These are phyloP conservation scores for Magnolia changhungtana DNA, from an alignment of 164 flowering plant genomes.

Conservation along the genomic window DNA sequence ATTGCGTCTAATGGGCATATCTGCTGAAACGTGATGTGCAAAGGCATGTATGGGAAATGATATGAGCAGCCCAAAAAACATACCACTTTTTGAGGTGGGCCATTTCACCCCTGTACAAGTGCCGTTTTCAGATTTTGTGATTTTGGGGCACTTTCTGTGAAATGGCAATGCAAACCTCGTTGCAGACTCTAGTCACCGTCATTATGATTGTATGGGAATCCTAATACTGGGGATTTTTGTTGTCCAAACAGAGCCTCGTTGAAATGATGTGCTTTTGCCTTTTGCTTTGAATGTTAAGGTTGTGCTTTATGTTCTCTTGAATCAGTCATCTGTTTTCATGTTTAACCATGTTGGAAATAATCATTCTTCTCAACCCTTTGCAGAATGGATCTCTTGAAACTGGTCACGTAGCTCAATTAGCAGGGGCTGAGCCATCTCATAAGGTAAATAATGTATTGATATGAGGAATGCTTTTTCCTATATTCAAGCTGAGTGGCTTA, in stretches of 20 bases:
- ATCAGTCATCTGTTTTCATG: background rate
- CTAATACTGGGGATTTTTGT: background rate
- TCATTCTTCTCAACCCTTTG: background rate
- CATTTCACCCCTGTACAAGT: background rate
- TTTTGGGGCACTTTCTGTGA: background rate
- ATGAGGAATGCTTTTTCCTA: background rate
- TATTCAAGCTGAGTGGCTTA: background rate
- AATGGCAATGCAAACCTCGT: background rate
- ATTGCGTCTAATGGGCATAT: background rate
- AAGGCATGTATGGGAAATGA: background rate
- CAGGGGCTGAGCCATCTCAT: background rate
- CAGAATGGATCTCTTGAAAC: slow-evolving; percentile 4
- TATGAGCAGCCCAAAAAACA: background rate
- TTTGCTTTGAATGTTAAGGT: background rate
- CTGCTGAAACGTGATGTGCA: background rate
- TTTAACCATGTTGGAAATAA: background rate
- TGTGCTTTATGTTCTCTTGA: background rate
- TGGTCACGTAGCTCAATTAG: background rate
- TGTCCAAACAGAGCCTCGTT: background rate
- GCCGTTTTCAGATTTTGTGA: background rate
- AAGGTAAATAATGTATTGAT: background rate
- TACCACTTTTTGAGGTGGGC: background rate
- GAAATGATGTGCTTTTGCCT: background rate
- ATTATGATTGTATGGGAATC: background rate
- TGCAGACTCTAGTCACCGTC: background rate